Evolutionary conservation across 176 grass and related monocot species (phyloP).

Genomic region (Hsuehochloa calcarea): DNA sequence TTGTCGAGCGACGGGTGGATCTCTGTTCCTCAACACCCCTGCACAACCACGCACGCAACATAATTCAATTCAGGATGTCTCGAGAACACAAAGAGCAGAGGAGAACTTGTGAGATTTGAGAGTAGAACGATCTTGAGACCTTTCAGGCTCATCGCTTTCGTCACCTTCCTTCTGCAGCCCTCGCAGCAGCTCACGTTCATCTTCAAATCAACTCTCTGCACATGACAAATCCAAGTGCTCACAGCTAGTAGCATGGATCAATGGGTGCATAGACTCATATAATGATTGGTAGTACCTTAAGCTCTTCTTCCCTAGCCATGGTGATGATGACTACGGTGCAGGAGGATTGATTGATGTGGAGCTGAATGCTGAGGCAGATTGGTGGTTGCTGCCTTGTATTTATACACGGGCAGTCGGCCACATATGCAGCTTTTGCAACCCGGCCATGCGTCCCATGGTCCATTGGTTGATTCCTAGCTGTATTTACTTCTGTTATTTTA

Average conservation of each 20-base stretch:
- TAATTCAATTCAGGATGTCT: background rate
- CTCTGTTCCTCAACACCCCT: constrained; percentile 80
- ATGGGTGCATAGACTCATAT: background rate
- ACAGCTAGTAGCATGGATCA: background rate
- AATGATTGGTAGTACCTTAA: constrained; percentile 36
- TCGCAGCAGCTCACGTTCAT: constrained; percentile 93
- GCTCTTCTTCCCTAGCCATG: constrained; percentile 72
- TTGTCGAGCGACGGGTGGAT: constrained; percentile 74
- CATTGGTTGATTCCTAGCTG: constrained; percentile 36
- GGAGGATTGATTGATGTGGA: constrained; percentile 4
- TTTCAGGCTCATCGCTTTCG: constrained; percentile 81
- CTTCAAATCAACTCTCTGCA: constrained; percentile 89
- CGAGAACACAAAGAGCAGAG: too few species aligned
- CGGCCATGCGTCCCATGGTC: constrained; percentile 21
- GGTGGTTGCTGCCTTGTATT: constrained; percentile 24
- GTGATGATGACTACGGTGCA: constrained; percentile 41
- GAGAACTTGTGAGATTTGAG: background rate
- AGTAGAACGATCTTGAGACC: constrained; percentile 19
- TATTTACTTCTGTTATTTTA: constrained; percentile 38
- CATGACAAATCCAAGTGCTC: background rate
- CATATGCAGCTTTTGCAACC: constrained; percentile 13
- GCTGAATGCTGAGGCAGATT: constrained; percentile 24
- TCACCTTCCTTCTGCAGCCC: constrained; percentile 89
- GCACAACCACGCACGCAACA: background rate
- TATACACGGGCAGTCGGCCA: constrained; percentile 29